Percentiles rank a stretch among this genome's conserved stretches.
Evolutionary conservation across 2,329 filamentous ascomycete species (phyloP).

Genomic region (Penicillium vulpinum): DNA sequence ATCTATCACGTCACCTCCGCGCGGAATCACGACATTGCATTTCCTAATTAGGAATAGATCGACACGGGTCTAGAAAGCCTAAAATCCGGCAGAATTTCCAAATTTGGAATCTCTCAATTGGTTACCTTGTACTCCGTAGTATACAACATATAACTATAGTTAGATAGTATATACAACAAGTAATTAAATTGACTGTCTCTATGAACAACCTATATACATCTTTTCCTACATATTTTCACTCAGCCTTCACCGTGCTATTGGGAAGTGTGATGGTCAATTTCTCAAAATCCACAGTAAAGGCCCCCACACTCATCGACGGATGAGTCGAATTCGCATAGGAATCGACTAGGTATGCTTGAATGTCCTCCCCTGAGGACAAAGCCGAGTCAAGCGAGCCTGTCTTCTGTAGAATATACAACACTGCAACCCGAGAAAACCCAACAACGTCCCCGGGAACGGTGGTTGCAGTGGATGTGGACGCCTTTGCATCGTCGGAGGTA

Average conservation of each 20-base stretch:
- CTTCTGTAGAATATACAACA: constrained; percentile 45
- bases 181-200: neutral
- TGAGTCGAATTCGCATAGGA: constrained; percentile 24
- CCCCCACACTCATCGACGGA: constrained; percentile 22
- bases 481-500: neutral
- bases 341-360: constrained; percentile 34
- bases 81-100: neutral
- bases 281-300: constrained; percentile 38
- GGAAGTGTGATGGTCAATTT: constrained; percentile 36
- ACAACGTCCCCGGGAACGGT: constrained; percentile 25
- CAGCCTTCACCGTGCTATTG: constrained; percentile 27
- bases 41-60: constrained; percentile 5
- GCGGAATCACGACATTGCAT: constrained; percentile 22
- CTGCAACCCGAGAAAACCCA: constrained; percentile 38
- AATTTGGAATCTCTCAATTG: too few relatives aligned
- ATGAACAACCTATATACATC: neutral
- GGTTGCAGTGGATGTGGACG: neutral
- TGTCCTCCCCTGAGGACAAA: constrained; percentile 29
- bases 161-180: too few relatives aligned
- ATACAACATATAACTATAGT: too few relatives aligned
- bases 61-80: constrained; percentile 4
- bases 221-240: neutral
- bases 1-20: constrained; percentile 25
- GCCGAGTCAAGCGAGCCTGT: constrained; percentile 34
- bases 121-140: neutral